A percentile compares a stretch with the other conserved stretches of the same genome.
Conservation (phyloP, 2,329 filamentous ascomycete genomes). For the Claviceps purpurea region DNA sequence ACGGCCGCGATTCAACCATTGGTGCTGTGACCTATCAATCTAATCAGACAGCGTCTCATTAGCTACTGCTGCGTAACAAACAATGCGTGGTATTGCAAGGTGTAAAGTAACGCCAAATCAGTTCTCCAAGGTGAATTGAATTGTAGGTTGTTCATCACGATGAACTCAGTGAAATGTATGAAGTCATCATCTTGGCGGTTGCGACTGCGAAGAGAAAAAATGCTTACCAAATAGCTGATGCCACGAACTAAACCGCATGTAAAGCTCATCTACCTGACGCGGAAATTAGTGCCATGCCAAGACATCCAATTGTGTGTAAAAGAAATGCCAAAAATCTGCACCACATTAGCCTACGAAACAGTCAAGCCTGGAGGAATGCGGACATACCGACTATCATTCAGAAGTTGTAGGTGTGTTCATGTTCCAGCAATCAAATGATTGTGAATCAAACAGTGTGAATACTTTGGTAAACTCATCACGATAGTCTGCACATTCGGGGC, state of each 20-base stretch:
- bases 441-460: slow-evolving; percentile 49
- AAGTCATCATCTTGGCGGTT: slow-evolving; percentile 35
- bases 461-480: slow-evolving; percentile 37
- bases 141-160: slow-evolving; percentile 35
- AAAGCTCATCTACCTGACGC: not conserved
- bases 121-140: slow-evolving; percentile 48
- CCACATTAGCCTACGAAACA: not conserved
- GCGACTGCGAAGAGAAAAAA: not conserved
- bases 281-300: slow-evolving; percentile 2
- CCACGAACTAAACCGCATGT: not conserved
- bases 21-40: not conserved
- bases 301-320: not conserved
- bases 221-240: not conserved
- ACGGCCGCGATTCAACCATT: not conserved
- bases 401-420: slow-evolving; percentile 43
- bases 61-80: not conserved
- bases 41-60: not conserved
- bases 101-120: slow-evolving; percentile 25
- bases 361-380: not conserved
- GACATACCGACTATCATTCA: slow-evolving; percentile 29
- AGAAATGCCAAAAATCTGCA: not conserved
- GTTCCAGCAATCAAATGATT: slow-evolving; percentile 24
- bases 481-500: not conserved
- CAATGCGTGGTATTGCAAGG: not conserved
- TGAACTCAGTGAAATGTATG: slow-evolving; percentile 37